Conservation (phyloP, 2,329 filamentous ascomycete species). For the Didymella glomerata region DNA sequence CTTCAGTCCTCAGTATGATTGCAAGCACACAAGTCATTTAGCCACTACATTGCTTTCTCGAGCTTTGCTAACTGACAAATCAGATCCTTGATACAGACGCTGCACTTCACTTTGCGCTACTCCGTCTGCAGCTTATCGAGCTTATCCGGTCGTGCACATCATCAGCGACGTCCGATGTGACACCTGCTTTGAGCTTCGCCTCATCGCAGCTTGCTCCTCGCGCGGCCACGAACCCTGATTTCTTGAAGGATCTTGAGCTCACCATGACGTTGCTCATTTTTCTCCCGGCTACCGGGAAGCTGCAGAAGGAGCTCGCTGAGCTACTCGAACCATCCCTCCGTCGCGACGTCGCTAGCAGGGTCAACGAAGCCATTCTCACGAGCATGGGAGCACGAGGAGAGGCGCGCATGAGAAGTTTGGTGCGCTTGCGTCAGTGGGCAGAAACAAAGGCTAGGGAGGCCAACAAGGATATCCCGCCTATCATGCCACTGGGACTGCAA, state of each 20-base stretch:
- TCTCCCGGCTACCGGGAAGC: conserved; percentile 70
- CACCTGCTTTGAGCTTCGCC: conserved; percentile 84
- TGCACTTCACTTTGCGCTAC: conserved; percentile 84
- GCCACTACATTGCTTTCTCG: conserved; percentile 17
- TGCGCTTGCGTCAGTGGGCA: conserved; percentile 85
- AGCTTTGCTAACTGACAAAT: conserved; percentile 34
- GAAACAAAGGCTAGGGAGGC: conserved; percentile 67
- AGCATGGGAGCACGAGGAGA: conserved; percentile 77
- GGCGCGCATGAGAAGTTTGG: conserved; percentile 81
- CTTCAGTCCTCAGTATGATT: conserved; percentile 89
- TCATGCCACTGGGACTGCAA: conserved; percentile 55
- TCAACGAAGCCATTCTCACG: conserved; percentile 87
- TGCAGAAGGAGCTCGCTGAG: conserved; percentile 77
- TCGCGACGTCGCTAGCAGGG: conserved; percentile 81
- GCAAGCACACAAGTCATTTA: conserved; percentile 27
- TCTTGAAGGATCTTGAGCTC: conserved; percentile 85
- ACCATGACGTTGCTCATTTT: conserved; percentile 95
- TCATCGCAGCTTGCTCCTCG: conserved; percentile 86
- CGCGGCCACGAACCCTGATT: conserved; percentile 81
- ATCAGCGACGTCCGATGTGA: conserved; percentile 74
- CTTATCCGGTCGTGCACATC: conserved; percentile 81
- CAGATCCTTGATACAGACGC: conserved; percentile 89
- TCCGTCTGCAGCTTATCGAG: conserved; percentile 92
- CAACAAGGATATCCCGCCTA: conserved; percentile 53
- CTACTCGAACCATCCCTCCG: conserved; percentile 82